Conservation (phyloP, 116 monocot genomes). For the Dioscorea cayenensis region DNA sequence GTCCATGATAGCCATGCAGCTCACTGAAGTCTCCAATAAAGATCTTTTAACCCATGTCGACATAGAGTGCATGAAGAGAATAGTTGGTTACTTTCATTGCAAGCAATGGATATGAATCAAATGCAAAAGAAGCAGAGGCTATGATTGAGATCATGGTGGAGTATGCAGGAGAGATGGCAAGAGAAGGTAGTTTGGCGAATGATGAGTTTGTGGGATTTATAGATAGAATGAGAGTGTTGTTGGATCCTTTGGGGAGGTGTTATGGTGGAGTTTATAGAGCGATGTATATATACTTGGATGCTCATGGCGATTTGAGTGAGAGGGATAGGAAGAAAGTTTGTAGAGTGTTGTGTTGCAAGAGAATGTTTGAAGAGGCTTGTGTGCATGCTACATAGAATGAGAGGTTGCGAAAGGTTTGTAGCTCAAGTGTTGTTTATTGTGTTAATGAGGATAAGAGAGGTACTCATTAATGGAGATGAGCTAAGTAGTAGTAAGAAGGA, state of each 20-base stretch:
- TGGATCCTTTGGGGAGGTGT: background rate
- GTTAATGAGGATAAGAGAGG: slow-evolving; percentile 30
- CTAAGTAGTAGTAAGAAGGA: background rate
- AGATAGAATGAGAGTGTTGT: slow-evolving; percentile 16
- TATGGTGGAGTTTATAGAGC: slow-evolving; percentile 34
- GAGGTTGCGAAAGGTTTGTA: slow-evolving; percentile 25
- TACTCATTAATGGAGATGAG: background rate
- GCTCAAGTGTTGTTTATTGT: slow-evolving; percentile 27
- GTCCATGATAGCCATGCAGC: no score
- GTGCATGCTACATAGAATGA: slow-evolving; percentile 32
- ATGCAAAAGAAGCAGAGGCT: background rate
- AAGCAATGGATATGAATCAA: background rate
- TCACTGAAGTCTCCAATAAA: no score
- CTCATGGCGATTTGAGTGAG: slow-evolving; percentile 31
- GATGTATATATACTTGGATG: slow-evolving; percentile 23
- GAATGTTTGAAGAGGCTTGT: slow-evolving; percentile 23
- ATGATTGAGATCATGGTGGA: slow-evolving; percentile 18
- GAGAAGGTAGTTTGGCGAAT: slow-evolving; percentile 19
- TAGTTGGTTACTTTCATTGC: no score
- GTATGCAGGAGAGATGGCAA: slow-evolving; percentile 18
- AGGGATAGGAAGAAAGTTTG: slow-evolving; percentile 40
- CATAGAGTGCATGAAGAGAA: no score
- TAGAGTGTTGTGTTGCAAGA: slow-evolving; percentile 13
- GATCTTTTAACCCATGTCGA: no score
- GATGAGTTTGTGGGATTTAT: slow-evolving; percentile 21